Evolutionary conservation across 2,329 filamentous ascomycete species (phyloP).

Genomic region (Clonostachys sp.): DNA sequence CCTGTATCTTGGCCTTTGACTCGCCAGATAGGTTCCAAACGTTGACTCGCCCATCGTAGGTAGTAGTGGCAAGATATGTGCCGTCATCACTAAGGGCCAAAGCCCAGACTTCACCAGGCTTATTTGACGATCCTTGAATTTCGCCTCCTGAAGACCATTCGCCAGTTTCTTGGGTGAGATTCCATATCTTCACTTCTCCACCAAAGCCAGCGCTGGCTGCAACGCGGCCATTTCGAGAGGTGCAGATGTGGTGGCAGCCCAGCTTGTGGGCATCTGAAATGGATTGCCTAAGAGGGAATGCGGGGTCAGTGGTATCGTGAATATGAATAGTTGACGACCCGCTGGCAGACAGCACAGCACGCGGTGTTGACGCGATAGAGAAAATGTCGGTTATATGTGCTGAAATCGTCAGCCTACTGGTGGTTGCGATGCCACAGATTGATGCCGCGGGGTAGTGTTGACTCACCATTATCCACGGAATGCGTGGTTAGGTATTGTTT

Average conservation of each 20-base stretch:
- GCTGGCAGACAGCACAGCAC: constrained; percentile 74
- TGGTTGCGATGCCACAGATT: constrained; percentile 4
- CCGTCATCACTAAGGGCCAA: constrained; percentile 82
- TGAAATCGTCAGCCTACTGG: constrained; percentile 26
- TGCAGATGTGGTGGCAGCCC: constrained; percentile 85
- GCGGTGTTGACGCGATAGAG: constrained; percentile 70
- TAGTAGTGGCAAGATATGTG: constrained; percentile 78
- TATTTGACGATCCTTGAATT: constrained; percentile 37
- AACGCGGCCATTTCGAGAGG: constrained; percentile 61
- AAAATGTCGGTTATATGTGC: constrained; percentile 85
- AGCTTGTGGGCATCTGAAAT: constrained; percentile 77
- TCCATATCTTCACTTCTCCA: constrained; percentile 85
- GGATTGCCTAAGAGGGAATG: constrained; percentile 75
- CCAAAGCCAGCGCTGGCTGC: constrained; percentile 86
- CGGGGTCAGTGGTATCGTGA: constrained; percentile 66
- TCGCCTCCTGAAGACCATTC: constrained; percentile 42
- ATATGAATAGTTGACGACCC: constrained; percentile 80
- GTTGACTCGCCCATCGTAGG: constrained; percentile 81
- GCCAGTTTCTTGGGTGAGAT: constrained; percentile 48
- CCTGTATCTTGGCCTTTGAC: constrained; percentile 60
- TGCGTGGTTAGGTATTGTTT: constrained; percentile 97
- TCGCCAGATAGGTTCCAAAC: constrained; percentile 71
- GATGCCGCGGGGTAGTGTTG: constrained; percentile 14
- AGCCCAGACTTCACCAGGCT: constrained; percentile 78
- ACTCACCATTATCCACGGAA: constrained; percentile 78